These are phyloP conservation scores for Multifurca ochricompacta DNA, from an alignment of 768 basidiomycete species.

Conservation along the genomic window DNA sequence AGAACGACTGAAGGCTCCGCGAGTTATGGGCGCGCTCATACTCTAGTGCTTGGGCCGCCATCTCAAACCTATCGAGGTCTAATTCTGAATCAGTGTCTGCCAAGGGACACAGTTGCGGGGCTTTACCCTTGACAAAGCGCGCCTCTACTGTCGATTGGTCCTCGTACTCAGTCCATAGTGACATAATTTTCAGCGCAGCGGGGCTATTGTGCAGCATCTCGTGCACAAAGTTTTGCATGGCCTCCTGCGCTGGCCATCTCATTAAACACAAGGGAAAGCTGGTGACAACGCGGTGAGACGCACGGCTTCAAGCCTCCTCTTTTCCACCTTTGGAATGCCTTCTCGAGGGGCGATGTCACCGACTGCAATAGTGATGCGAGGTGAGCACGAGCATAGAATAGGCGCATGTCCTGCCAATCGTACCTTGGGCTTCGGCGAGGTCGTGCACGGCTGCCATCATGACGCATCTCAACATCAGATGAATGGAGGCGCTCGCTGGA, in stretches of 20 bases:
- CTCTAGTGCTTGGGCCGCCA: slow-evolving; percentile 78
- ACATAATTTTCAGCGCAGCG: slow-evolving; percentile 57
- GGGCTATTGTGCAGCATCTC: slow-evolving; percentile 80
- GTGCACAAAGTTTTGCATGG: slow-evolving; percentile 83
- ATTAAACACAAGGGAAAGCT: background rate
- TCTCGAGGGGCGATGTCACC: slow-evolving; percentile 93
- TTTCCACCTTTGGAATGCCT: slow-evolving; percentile 75
- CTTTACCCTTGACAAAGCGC: slow-evolving; percentile 73
- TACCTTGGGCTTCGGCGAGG: slow-evolving; percentile 90
- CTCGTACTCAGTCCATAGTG: slow-evolving; percentile 87
- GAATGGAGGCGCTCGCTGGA: background rate
- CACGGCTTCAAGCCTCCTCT: slow-evolving; percentile 67
- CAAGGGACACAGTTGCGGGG: background rate
- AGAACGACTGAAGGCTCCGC: slow-evolving; percentile 60
- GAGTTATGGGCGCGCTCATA: slow-evolving; percentile 53
- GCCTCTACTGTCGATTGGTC: slow-evolving; percentile 65
- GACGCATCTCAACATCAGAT: slow-evolving; percentile 48
- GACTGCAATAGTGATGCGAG: slow-evolving; percentile 38
- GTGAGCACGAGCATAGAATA: background rate
- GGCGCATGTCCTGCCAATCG: background rate
- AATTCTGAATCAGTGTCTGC: background rate
- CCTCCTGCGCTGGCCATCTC: slow-evolving; percentile 42
- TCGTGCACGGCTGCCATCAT: slow-evolving; percentile 93
- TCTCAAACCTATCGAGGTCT: slow-evolving; percentile 86
- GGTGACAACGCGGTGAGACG: slow-evolving; percentile 16